Evolutionary conservation across 1,284 basidiomycete genomes (phyloP), one percentile per base, ranked within the genome.

Genomic region (Pterulicium gracile): DNA sequence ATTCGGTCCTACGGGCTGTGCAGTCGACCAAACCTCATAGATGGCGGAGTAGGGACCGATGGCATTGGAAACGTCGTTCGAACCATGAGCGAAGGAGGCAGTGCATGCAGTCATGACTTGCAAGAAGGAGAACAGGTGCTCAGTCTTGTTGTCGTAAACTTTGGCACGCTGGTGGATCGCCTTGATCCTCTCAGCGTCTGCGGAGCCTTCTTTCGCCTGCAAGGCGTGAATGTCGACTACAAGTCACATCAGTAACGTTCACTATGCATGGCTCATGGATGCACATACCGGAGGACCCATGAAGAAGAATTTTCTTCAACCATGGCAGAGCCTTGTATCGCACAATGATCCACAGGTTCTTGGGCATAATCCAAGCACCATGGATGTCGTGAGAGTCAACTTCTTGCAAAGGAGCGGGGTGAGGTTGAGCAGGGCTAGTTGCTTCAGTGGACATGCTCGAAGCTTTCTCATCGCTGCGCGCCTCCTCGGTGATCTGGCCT

Each of bases 21-120:
- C 58, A 21, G 56, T 55, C 17, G 45, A 50, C 60, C 60, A 61
- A 18, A 56, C 51, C 18, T 51, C 49, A 49, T 55, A 60, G 50
- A 61, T 61, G 24, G 55, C 57, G 24, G 60, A 54, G 49, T 56
- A 61, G n/a, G 60, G 58, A 21, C 60, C 60, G 24, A 60, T 55
- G 23, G 60, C 60, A 20, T 60, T 61, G 19, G 53, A 54, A 2
- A 61, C 55, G 43, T 61, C 59, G 46, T 61, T 61, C 41, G 58
- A 48, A 7, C 59, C 59, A 27, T 61, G 59, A 12, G 59, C 58
- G 45, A 61, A 61, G 14, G 58, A 60, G 22, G 59, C 58, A 15
- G 56, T 57, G 47, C 59, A 61, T 18, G 59, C 59, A 23, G 57
- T 61, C 50, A 61, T 50, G 32, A 61, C 58, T 53, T 61, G 59